Base-by-base conservation (phyloP, 2,329 filamentous ascomycete species). In the Clarireedia paspali region DNA sequence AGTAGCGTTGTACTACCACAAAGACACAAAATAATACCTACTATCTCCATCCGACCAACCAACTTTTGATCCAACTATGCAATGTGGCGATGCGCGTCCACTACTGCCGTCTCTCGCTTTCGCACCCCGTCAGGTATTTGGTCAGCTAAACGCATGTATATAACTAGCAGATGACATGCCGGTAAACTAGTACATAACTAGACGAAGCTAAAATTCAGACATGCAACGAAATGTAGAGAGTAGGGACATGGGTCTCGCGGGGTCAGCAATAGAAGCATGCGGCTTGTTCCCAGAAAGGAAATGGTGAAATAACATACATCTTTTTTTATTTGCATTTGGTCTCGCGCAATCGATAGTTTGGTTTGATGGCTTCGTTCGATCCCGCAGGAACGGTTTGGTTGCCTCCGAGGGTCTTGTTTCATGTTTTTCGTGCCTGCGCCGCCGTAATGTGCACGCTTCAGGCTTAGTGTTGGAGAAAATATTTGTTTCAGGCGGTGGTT, bases 121-220 rank as follows among this genome's bases (percentile, higher is more conserved):
- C 38, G 10, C 17, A 9, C 14, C 38, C 38, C 14, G n/a, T 20
- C 24, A 36, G 20, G 26, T 26, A 12, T 50, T 54, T 36, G 6
- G 12, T 9, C n/a, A 20, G 10, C 17, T 36, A 39, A 39, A 7
- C 24, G 9, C 30, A 34, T 48, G 20, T 20, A 20, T 20, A 20
- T 20, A 20, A 20, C 10, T 9, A 38, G 47, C 17, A 12, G 24
- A 36, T 44, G 39, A 23, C 38, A 5, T 14, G 12, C 20, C 17
- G 30, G 14, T 47, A 24, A n/a, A 39, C 53, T 55, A 55, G 40
- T 51, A 55, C 27, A 38, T 15, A 51, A 45, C 10, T 30, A 55
- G 47, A 46, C 20, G 53, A 12, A 56, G 53, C 53, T 56, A 56
- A 56, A 52, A 52, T 39, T 20, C 14, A 56, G 53, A 56, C 42